Percentiles rank a stretch among this genome's conserved stretches.
phyloP scores from a whole-genome alignment of 805 yeast species.

The Isabelozyma rhagii region DNA sequence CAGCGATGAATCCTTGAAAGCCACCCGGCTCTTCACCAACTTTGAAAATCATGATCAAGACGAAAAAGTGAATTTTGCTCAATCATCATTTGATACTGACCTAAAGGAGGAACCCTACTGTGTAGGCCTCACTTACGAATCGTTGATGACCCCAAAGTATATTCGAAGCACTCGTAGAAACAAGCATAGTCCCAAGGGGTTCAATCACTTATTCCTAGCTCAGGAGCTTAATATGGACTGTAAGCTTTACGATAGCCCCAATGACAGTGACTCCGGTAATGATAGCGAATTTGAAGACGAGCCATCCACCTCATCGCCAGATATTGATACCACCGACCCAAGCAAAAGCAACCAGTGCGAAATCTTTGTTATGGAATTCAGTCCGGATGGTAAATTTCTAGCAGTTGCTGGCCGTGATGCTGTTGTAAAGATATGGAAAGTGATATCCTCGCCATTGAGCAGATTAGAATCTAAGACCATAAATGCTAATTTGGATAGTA shows the following conservation, averaged over 20 bases:
- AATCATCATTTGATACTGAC: slow-evolving; percentile 3
- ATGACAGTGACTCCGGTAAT: background rate
- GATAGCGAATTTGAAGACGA: background rate
- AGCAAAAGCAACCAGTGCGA: slow-evolving; percentile 35
- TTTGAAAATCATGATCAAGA: slow-evolving; percentile 8
- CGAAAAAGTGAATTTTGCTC: slow-evolving; percentile 14
- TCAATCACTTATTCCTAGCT: slow-evolving; percentile 57
- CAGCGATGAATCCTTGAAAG: background rate
- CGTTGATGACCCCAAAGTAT: slow-evolving; percentile 53
- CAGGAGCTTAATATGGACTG: slow-evolving; percentile 48
- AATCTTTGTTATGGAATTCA: slow-evolving; percentile 72
- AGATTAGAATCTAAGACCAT: slow-evolving; percentile 43
- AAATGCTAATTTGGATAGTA: slow-evolving; percentile 12
- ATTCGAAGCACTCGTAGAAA: slow-evolving; percentile 48
- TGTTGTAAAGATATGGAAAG: slow-evolving; percentile 71
- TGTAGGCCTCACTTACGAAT: slow-evolving; percentile 30
- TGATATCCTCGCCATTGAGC: slow-evolving; percentile 68
- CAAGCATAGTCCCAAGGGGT: slow-evolving; percentile 42
- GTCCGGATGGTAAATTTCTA: slow-evolving; percentile 74
- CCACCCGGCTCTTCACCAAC: background rate
- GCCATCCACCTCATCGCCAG: background rate
- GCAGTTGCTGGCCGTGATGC: slow-evolving; percentile 85
- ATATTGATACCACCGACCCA: background rate
- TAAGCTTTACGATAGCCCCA: background rate
- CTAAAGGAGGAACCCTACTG: slow-evolving; percentile 15